Base-by-base conservation (phyloP, 2,329 filamentous ascomycete species). In the Botrytis byssoidea region DNA sequence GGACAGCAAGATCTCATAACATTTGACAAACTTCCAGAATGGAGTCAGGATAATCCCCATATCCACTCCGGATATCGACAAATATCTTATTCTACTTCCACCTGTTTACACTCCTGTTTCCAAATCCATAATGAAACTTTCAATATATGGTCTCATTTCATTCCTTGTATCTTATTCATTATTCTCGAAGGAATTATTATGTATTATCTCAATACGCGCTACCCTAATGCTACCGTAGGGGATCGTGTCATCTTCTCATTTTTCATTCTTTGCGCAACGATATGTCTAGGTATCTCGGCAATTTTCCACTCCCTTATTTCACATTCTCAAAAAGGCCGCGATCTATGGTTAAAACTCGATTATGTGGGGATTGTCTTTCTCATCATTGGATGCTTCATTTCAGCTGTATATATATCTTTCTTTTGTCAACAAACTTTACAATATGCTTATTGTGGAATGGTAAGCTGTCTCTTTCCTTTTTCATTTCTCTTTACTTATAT, bases 141-240 rank as follows among this genome's bases (percentile, higher is more conserved):
- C 76, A 85, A 85, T 74, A 85, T 85, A 65, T 84, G 82, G 75
- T 82, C 83, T 25, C 83, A 85, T 76, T 80, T 87, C 7, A 75
- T 87, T 3, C 85, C 86, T 0, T 84, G 82, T 18, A 59, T 85
- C 4, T 32, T 81, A 35, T 82, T 82, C 68, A 70, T 83, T n/a
- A 57, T 82, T 10, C 79, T 79, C 35, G 80, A 83, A 74, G 75
- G 74, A 10, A 70, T 77, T 3, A 78, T 83, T 16, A 74, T 78
- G 8, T 74, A 78, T 59, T 80, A 82, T 66, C 79, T 83, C 48
- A 37, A 68, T 4, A 59, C 55, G 5, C 66, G 75, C 40, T 84
- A 83, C 67, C 83, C 83, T 0, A 74, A 80, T 44, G 81, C 82
- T 7, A 77, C 79, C 2, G 46, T 76, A 32, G 73, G 74, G 18